Percentiles rank a stretch among this genome's conserved stretches.
These are phyloP conservation scores for Paraleonurus japonicus DNA, from an alignment of 257 asterid species.

Conservation along the genomic window DNA sequence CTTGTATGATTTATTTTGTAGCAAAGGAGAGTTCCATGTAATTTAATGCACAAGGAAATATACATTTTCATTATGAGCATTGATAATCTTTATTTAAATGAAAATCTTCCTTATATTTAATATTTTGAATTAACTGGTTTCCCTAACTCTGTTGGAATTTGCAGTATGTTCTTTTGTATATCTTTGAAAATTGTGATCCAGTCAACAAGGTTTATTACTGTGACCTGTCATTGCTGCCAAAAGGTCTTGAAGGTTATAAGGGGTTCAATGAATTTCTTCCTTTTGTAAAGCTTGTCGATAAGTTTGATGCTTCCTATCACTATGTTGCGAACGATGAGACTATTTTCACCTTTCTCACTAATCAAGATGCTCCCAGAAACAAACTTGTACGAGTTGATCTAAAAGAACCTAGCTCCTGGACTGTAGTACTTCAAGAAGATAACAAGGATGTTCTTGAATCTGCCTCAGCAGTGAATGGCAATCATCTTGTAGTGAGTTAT, in stretches of 20 bases:
- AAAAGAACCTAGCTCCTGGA: slow-evolving; percentile 67
- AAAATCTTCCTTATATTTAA: background rate
- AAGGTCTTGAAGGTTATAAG: slow-evolving; percentile 65
- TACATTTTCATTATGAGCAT: background rate
- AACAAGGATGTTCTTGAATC: slow-evolving; percentile 86
- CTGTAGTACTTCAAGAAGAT: slow-evolving; percentile 65
- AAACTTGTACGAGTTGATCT: slow-evolving; percentile 76
- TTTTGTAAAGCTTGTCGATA: slow-evolving; percentile 76
- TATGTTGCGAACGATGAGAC: slow-evolving; percentile 78
- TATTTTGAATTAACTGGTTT: slow-evolving; percentile 8
- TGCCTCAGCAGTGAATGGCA: slow-evolving; percentile 67
- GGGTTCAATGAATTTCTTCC: slow-evolving; percentile 62
- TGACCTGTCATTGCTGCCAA: slow-evolving; percentile 59
- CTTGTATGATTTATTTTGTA: background rate
- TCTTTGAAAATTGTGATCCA: slow-evolving; percentile 73
- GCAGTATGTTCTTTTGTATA: slow-evolving; percentile 82
- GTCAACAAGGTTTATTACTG: slow-evolving; percentile 83
- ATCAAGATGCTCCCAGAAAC: slow-evolving; percentile 91
- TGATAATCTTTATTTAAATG: background rate
- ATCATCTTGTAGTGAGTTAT: slow-evolving; percentile 65
- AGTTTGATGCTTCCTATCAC: slow-evolving; percentile 71
- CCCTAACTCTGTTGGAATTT: slow-evolving; percentile 23
- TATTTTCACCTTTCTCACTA: slow-evolving; percentile 72
- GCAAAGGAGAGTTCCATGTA: background rate
- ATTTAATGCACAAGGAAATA: background rate